phyloP scores from a whole-genome alignment of 2,329 filamentous ascomycete genomes.

The Rosellinia necatrix region DNA sequence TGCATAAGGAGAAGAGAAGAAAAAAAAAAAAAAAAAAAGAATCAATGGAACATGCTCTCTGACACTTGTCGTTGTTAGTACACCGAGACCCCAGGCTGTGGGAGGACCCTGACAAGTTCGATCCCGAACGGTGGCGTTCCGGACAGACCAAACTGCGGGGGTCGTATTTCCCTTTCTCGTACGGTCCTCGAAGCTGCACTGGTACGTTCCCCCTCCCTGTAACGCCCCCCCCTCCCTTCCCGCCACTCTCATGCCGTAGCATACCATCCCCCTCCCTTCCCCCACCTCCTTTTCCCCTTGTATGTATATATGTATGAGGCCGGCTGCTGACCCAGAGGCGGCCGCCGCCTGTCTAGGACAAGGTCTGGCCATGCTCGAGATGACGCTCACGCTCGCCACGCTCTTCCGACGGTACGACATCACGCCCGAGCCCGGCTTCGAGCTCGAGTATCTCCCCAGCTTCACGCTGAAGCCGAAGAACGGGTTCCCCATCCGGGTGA shows the following conservation, averaged over 20 bases:
- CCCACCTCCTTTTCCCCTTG: too few species aligned
- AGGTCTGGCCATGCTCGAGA: constrained; percentile 25
- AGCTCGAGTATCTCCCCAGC: constrained; percentile 24
- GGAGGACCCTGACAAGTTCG: constrained; percentile 26
- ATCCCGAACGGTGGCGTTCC: constrained; percentile 24
- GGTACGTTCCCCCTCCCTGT: constrained; percentile 16
- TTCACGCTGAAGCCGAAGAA: constrained; percentile 24
- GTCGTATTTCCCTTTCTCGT: constrained; percentile 26
- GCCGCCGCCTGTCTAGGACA: constrained; percentile 18
- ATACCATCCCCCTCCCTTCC: too few species aligned
- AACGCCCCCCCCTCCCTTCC: too few species aligned
- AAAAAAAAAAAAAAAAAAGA: too few species aligned
- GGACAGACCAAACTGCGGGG: constrained; percentile 24
- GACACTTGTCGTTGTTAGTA: constrained; percentile 1
- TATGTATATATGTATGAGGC: too few species aligned
- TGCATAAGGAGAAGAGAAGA: constrained; percentile 1
- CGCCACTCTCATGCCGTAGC: too few species aligned
- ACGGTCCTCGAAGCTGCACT: constrained; percentile 24
- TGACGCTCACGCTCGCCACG: constrained; percentile 24
- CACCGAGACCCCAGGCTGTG: constrained; percentile 24
- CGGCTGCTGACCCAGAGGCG: constrained; percentile 1
- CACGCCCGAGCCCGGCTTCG: constrained; percentile 19
- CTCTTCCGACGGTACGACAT: constrained; percentile 21
- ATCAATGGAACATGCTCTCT: too few species aligned
- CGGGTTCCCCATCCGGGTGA: constrained; percentile 20